phyloP scores from a whole-genome alignment of 805 yeast genomes.

The Candida manassasensis region DNA sequence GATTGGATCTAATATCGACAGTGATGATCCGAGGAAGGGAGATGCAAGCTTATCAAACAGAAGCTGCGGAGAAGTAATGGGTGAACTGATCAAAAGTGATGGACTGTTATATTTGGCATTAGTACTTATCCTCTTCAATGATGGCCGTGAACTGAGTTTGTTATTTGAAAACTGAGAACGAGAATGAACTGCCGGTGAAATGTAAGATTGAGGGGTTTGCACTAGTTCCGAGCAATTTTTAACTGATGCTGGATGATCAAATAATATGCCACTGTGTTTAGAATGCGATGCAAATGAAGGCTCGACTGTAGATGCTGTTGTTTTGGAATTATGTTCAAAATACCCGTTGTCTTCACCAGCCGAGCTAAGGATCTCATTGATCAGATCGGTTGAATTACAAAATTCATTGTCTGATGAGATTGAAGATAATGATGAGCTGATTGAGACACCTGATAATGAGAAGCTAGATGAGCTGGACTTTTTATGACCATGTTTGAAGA shows the following conservation, averaged over 20 bases:
- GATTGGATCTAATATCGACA: conserved; percentile 30
- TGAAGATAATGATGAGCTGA: conserved; percentile 28
- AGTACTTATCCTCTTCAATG: conserved; percentile 3
- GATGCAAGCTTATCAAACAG: conserved; percentile 10
- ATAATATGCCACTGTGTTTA: not conserved
- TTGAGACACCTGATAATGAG: conserved; percentile 21
- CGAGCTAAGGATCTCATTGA: not conserved
- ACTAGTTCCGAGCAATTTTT: conserved; percentile 3
- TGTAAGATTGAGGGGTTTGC: not conserved
- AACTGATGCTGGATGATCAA: not conserved
- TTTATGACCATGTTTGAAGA: conserved; percentile 15
- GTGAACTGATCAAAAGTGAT: conserved; percentile 3
- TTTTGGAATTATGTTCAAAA: conserved; percentile 2
- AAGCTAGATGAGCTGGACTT: conserved; percentile 15
- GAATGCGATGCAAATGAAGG: no score
- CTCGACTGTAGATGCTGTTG: no score
- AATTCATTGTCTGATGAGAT: conserved; percentile 20
- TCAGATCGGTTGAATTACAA: conserved; percentile 6
- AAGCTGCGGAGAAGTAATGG: conserved; percentile 4
- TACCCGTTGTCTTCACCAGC: not conserved
- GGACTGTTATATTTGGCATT: not conserved
- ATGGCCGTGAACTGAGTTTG: not conserved
- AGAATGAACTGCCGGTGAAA: not conserved
- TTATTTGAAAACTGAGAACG: conserved; percentile 1
- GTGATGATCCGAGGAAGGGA: conserved; percentile 26